Conservation (phyloP, 192 early-diverging fungal genomes). For the Backusella macrospora region DNA sequence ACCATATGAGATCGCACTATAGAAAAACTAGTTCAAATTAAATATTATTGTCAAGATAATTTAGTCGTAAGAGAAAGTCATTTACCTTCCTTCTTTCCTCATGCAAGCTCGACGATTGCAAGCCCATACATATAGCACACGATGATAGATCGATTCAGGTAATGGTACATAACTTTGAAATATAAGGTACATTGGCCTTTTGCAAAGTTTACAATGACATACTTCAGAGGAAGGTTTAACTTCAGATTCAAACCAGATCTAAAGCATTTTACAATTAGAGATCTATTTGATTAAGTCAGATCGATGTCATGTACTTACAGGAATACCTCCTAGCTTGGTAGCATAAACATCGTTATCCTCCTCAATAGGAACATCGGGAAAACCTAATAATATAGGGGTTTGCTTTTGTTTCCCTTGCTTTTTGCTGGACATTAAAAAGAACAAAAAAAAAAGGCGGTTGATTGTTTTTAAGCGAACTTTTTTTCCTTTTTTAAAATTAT, state of each 20-base stretch:
- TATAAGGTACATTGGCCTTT: conserved; percentile 63
- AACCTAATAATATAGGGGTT: conserved; percentile 45
- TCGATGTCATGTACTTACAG: conserved; percentile 46
- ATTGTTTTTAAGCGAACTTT: too few species aligned
- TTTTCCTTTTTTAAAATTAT: background rate
- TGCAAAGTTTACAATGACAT: conserved; percentile 58
- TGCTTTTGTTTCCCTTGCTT: conserved; percentile 33
- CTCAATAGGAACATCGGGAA: conserved; percentile 51
- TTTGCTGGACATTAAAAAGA: conserved; percentile 16
- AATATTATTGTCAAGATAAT: background rate
- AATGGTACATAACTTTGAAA: conserved; percentile 78
- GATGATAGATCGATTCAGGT: conserved; percentile 66
- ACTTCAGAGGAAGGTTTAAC: conserved; percentile 33
- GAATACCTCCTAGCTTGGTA: conserved; percentile 68
- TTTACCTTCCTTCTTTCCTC: conserved; percentile 65
- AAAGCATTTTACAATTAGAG: background rate
- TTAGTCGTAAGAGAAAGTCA: background rate
- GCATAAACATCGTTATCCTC: conserved; percentile 60
- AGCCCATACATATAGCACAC: conserved; percentile 79
- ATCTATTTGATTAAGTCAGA: background rate
- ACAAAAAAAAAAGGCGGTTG: background rate
- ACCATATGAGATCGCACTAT: conserved; percentile 65
- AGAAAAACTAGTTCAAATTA: conserved; percentile 47
- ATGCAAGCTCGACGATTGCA: conserved; percentile 80
- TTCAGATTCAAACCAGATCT: conserved; percentile 49